Conservation (phyloP, 73 alveolate genomes). For the Uronychia binucleata region DNA sequence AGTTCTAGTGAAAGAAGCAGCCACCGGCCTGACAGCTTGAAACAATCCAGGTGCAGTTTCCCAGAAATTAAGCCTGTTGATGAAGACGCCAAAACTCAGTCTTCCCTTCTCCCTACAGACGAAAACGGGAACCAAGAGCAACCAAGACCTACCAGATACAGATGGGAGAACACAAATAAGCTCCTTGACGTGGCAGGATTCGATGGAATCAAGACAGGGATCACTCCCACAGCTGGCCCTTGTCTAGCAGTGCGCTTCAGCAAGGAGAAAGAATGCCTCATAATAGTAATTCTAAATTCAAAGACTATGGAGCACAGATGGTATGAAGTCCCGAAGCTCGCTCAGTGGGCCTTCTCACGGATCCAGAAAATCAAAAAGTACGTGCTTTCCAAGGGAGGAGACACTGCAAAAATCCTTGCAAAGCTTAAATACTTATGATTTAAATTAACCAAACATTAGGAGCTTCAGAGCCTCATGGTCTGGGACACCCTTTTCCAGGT, state of each 20-base stretch:
- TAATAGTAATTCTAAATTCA: conserved; percentile 32
- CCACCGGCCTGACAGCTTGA: no score
- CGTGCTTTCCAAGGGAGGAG: neutral
- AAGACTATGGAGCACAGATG: conserved; percentile 41
- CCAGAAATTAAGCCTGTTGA: no score
- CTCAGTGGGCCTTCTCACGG: conserved; percentile 12
- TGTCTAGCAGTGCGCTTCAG: conserved; percentile 34
- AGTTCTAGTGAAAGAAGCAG: no score
- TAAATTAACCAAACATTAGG: neutral
- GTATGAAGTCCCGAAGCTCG: conserved; percentile 27
- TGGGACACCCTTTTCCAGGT: neutral
- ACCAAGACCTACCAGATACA: no score
- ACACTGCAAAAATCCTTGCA: neutral
- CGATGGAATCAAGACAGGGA: conserved; percentile 67
- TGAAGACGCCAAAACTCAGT: no score
- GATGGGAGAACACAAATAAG: conserved; percentile 73
- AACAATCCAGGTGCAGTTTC: no score
- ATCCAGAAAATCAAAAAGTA: neutral
- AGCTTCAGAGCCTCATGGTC: neutral
- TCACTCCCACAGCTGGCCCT: conserved; percentile 71
- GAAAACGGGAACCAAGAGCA: no score
- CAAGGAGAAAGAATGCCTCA: conserved; percentile 10
- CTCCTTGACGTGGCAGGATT: conserved; percentile 53
- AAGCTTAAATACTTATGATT: neutral
- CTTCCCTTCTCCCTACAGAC: no score